These are phyloP conservation scores for Phytophthora litchii DNA, from an alignment of 352 stramenopile species.

Conservation along the genomic window DNA sequence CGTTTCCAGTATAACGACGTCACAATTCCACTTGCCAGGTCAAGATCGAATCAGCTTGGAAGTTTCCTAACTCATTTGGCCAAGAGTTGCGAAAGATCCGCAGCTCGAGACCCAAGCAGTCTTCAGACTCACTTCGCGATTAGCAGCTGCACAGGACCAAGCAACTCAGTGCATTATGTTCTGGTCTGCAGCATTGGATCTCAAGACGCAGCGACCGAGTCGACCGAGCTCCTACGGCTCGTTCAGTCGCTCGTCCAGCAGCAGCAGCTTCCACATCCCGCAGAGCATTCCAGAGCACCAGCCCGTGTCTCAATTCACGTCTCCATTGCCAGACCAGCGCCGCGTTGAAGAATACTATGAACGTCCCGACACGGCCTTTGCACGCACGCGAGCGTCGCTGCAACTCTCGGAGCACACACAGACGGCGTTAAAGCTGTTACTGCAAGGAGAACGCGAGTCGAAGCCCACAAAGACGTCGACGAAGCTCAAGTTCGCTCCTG, in stretches of 20 bases:
- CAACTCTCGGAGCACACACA: conserved; percentile 35
- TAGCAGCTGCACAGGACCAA: not conserved
- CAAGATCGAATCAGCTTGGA: conserved; percentile 19
- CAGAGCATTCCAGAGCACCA: conserved; percentile 83
- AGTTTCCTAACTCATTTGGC: conserved; percentile 7
- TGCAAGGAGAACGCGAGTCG: conserved; percentile 24
- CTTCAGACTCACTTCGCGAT: conserved; percentile 17
- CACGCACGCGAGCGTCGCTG: conserved; percentile 30
- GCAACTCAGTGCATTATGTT: conserved; percentile 47
- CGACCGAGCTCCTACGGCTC: conserved; percentile 60
- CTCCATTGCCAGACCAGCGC: conserved; percentile 34
- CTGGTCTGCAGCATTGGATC: conserved; percentile 73
- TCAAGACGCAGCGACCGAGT: conserved; percentile 48
- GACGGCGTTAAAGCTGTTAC: conserved; percentile 42
- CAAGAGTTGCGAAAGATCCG: conserved; percentile 24
- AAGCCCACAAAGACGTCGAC: conserved; percentile 3
- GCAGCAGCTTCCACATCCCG: conserved; percentile 61
- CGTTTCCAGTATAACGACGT: conserved; percentile 14
- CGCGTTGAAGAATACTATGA: conserved; percentile 40
- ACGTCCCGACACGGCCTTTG: conserved; percentile 29
- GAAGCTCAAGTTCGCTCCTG: conserved; percentile 17
- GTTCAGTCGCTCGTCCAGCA: conserved; percentile 45
- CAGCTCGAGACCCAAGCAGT: conserved; percentile 9
- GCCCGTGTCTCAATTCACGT: conserved; percentile 63
- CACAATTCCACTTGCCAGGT: conserved; percentile 9